Conservation (phyloP, 2,329 filamentous ascomycete genomes). For the Fusarium burgessii region DNA sequence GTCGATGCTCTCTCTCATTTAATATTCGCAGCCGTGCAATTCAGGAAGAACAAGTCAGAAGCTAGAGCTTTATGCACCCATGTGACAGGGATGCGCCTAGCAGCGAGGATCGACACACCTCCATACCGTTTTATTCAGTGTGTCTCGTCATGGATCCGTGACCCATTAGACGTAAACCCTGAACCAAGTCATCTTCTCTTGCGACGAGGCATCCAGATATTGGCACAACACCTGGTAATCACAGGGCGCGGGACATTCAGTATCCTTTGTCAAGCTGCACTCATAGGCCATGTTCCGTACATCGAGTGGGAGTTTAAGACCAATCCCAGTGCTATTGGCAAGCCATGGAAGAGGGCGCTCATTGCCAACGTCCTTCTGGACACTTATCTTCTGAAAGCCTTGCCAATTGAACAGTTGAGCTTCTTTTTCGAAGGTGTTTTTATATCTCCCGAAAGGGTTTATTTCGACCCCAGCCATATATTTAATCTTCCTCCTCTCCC, state of each 20-base stretch:
- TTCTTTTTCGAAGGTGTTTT: background rate
- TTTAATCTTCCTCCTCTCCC: background rate
- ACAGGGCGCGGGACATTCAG: background rate
- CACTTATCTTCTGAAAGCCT: background rate
- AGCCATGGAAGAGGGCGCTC: background rate
- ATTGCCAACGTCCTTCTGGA: background rate
- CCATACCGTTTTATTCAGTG: background rate
- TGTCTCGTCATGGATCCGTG: background rate
- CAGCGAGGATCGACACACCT: background rate
- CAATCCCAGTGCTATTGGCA: background rate
- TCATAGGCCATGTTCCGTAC: background rate
- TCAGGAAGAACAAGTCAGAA: background rate
- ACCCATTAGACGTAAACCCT: background rate
- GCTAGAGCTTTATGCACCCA: too few relatives aligned
- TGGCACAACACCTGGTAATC: background rate
- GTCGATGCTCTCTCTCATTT: background rate
- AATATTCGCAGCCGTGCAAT: background rate
- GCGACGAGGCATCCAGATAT: background rate
- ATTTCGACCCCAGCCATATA: background rate
- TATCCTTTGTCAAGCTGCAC: background rate
- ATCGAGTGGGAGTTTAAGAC: background rate
- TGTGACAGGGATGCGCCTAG: background rate
- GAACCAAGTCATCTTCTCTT: background rate
- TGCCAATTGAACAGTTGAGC: too few relatives aligned
- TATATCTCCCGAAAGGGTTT: background rate